Evolutionary conservation across 441 rosid genomes (phyloP), one percentile per base, ranked within the genome.

Genomic region (Gossypium gossypioides): DNA sequence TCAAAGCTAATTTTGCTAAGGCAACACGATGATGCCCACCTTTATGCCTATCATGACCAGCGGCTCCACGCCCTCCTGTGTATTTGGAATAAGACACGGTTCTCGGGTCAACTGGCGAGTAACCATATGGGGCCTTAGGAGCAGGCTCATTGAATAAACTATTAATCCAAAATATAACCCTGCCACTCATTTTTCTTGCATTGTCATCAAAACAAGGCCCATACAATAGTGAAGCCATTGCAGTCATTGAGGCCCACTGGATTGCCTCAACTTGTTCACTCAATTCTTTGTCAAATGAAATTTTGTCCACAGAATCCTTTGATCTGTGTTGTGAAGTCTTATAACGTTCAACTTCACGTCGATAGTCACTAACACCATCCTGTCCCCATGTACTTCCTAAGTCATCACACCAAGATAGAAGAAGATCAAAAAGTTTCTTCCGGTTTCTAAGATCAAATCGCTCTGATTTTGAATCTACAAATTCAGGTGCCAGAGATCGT

Each of bases 201-300:
- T 90, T 93, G 81, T 96, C 99, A 75, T 93, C 99, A 86, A 96
- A 96, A 79, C 98, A 96, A 52, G 96, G 92, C 69, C 99, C 99
- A 79, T 96, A 89, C 61, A 96, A 85, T 74, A 96, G 94, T 48
- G 98, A 93, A 76, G 98, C 97, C 90, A 96, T 90, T 48, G 99
- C 98, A 86, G 88, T 90, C 95, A 91, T 86, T 44, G 99, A 93
- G 74, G 92, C 98, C 97, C 97, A 96, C 78, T 96, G 99, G 63
- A 93, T 89, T 62, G 97, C 94, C 86, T 96, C 98, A 58, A 93
- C 78, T 83, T 91, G 99, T 80, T 96, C 98, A 73, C 81, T 89
- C 80, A 96, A 78, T 77, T 96, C 99, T 82, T 85, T 91, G 85
- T 96, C 98, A 81, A 96, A 93, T 82, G 97, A 90, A 77, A 96